Base-by-base conservation (phyloP, 352 stramenopile genomes). In the Globisporangium megalacanthum region DNA sequence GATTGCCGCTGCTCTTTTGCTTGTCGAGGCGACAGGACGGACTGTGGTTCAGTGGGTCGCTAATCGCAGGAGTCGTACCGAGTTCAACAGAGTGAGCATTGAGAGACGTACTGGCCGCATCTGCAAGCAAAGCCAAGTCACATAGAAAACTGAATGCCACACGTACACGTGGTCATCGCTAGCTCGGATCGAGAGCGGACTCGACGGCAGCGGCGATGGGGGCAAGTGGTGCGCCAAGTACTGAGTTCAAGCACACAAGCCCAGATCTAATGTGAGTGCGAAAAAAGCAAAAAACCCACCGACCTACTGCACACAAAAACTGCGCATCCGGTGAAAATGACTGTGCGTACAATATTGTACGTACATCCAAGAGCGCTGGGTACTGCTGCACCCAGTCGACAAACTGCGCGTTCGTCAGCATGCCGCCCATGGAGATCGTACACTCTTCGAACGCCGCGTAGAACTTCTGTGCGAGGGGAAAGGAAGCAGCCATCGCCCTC, bases 361-460 rank as follows among this genome's bases (percentile, higher is more conserved):
- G 51, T 62, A 90, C 83, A 36, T 90, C 73, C 68, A 92, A 82
- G 6, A 89, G 63, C 10, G 74, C 52, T 5, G 82, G 71, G 35
- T 88, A 84, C 44, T 83, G 69, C n/a, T 69, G 79, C 8, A 91
- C 73, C 84, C 84, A 94, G 14, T 81, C 61, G 2, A 91, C 63
- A 62, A 94, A 94, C 52, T 85, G 70, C 15, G 79, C 73, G 52
- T 84, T 81, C 10, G 68, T 72, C 20, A 94, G 48, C 48, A 73
- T 64, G 13, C 73, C 69, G n/a, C 68, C 73, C 51, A 79, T 75
- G 0, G 76, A 57, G 25, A 92, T 67, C 33, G 68, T 59, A 52
- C 80, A 92, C 46, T 92, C 84, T 31, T 92, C 84, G 64, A 92
- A 94, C 2, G 75, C 79, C 15, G 68, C 67, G 41, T 83, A 86